These are phyloP conservation scores for Quercus phellos DNA, from an alignment of 331 rosid genomes.

Conservation along the genomic window DNA sequence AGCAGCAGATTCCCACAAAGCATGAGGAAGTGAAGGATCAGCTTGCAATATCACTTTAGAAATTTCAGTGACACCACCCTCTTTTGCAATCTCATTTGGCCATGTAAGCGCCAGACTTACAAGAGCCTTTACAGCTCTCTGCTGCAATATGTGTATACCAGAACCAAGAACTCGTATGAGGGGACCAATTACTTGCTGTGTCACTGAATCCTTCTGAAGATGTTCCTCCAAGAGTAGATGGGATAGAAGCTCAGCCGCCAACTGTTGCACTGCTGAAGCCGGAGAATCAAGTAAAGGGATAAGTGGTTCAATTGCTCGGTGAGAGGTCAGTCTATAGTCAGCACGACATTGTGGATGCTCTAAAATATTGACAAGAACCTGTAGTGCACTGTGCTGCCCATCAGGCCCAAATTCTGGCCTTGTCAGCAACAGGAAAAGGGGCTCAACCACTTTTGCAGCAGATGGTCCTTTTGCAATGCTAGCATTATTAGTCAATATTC, in stretches of 20 bases:
- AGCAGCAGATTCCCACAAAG: conserved; percentile 97
- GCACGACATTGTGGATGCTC: conserved; percentile 98
- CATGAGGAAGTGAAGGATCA: conserved; percentile 92
- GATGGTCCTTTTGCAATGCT: conserved; percentile 92
- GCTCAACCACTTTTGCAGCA: conserved; percentile 89
- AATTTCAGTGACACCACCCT: conserved; percentile 84
- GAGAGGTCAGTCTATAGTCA: conserved; percentile 68
- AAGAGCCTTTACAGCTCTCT: conserved; percentile 96
- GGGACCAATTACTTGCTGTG: conserved; percentile 89
- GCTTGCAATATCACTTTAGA: conserved; percentile 90
- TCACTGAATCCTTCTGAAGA: conserved; percentile 84
- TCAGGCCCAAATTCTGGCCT: conserved; percentile 88
- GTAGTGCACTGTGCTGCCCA: conserved; percentile 92
- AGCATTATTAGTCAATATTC: conserved; percentile 95
- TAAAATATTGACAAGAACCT: conserved; percentile 92
- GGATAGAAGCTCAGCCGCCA: conserved; percentile 95
- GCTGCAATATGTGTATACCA: conserved; percentile 89
- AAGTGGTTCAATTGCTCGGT: conserved; percentile 85
- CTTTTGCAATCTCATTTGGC: conserved; percentile 98
- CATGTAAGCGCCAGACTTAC: conserved; percentile 84
- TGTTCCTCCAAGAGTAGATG: conserved; percentile 86
- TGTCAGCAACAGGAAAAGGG: conserved; percentile 74
- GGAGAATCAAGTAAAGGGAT: conserved; percentile 92
- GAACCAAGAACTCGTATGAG: conserved; percentile 84
- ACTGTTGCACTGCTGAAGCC: conserved; percentile 87